Base-by-base conservation (phyloP, 441 rosid genomes). In the Codiaeum variegatum region DNA sequence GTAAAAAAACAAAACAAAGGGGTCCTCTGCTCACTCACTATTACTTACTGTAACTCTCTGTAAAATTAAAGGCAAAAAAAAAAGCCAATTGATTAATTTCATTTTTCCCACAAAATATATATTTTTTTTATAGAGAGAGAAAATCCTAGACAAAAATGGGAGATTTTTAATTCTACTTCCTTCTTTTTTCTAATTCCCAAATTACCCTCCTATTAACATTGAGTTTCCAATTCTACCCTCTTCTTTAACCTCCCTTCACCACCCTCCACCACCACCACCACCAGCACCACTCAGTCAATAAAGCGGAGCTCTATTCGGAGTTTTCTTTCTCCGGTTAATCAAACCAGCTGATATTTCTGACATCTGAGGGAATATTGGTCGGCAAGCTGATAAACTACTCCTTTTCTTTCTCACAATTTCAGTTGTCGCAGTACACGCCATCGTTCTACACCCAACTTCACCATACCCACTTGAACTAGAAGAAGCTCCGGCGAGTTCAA, bases 251-350 rank as follows among this genome's bases (percentile, higher is more conserved):
- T n/a, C n/a, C 51, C 62, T 24, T 21, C 42, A 44, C 34, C 16
- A 4, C 52, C 34, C 16, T 1, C 52, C 44, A 9, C 44, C 44
- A 40, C 16, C 31, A 5, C 62, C 32, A 8, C 58, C 29, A 19
- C 16, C 59, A 19, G 21, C 23, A 23, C 28, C n/a, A 26, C 12
- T 47, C 31, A 7, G 54, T 86, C 81, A 91, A 73, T 88, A 85
- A n/a, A 93, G 90, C 23, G 98, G 98, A 52, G 98, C 88, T 68
- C 98, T 81, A 44, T 83, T 88, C 34, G 98, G 98, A 4, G 92
- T 83, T 70, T 82, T 90, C 86, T 93, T 91, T 54, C 98, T 71
- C 65, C 98, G 85, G 79, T 81, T 93, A 70, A 86, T 82, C 69
- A 86, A 72, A 63, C 67, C 82, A 16, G 67, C 85, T 38, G 96